phyloP scores from a whole-genome alignment of 352 stramenopile species.

The Phytophthora pini region DNA sequence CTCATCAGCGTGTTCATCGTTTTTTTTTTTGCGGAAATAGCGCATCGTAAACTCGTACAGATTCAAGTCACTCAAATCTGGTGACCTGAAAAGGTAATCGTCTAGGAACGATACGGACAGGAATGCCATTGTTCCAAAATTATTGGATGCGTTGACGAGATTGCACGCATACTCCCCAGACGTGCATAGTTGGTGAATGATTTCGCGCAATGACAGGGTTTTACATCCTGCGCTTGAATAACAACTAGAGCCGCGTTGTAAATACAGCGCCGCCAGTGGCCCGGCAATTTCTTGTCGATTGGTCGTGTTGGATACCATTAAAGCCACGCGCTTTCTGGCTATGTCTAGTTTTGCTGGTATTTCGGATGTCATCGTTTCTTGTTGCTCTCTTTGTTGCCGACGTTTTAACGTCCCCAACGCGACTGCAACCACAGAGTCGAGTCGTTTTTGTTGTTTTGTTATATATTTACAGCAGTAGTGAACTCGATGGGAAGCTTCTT shows the following conservation, averaged over 20 bases:
- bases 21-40: not conserved
- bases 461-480: conserved; percentile 6
- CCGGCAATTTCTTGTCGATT: conserved; percentile 4
- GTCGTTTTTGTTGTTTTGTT: conserved; percentile 4
- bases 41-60: not conserved
- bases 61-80: not conserved
- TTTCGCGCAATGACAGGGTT: not conserved
- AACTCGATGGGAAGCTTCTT: not conserved
- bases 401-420: conserved; percentile 3
- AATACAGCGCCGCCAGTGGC: not conserved
- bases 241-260: conserved; percentile 1
- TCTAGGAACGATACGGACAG: not conserved
- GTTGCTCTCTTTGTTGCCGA: not conserved
- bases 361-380: not conserved
- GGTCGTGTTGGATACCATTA: not conserved
- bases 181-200: conserved; percentile 6
- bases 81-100: not conserved
- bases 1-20: not conserved
- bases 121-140: not conserved
- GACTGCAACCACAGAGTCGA: conserved; percentile 2
- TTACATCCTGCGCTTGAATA: not conserved
- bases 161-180: not conserved
- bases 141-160: conserved; percentile 1
- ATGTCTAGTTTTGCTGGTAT: not conserved
- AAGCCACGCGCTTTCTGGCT: not conserved